Evolutionary conservation across 2,329 filamentous ascomycete species (phyloP), one percentile per base, ranked within the genome.

Genomic region (Drechslerella coelobrocha): DNA sequence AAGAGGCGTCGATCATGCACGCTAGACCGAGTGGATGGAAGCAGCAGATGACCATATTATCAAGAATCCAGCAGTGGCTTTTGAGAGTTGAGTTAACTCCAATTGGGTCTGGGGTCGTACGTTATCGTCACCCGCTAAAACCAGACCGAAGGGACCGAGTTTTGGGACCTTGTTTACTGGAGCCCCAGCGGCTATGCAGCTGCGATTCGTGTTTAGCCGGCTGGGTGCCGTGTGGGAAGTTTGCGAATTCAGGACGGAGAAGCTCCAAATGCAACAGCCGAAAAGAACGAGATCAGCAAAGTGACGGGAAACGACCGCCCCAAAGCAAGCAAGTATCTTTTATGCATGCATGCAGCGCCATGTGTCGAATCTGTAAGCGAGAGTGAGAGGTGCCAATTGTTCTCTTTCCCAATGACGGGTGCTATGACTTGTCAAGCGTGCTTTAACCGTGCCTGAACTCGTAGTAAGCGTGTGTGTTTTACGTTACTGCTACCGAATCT

Each of bases 391-490:
- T n/a, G 9, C n/a, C n/a, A 19, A n/a, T 21, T 23, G 41, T 19
- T 5, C 41, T 31, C n/a, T n/a, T n/a, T n/a, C n/a, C n/a, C n/a
- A 31, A 31, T 31, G 12, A 12, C 29, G n/a, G 41, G 53, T 43
- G 54, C 54, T 57, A 47, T 47, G 54, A 57, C 39, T 43, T 57
- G 54, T 57, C 54, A 57, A 57, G 47, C 47, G 54, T 57, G 39
- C 54, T 34, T 57, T 23, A 26, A 31, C 12, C 47, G 54, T 57
- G 39, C 54, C 43, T 57, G 41, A 26, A 31, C 12, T 6, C 29
- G 12, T 6, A 19, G 14, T 45, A 17, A 19, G 41, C 34, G 12
- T 14, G 12, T 10, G 34, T 5, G 5, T 10, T 2, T 39, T 39
- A 41, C 9, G 9, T 41, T 6, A 12, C 9, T 5, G 7, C n/a